phyloP scores from a whole-genome alignment of 2,329 filamentous ascomycete species.

The Bipolaris oryzae region DNA sequence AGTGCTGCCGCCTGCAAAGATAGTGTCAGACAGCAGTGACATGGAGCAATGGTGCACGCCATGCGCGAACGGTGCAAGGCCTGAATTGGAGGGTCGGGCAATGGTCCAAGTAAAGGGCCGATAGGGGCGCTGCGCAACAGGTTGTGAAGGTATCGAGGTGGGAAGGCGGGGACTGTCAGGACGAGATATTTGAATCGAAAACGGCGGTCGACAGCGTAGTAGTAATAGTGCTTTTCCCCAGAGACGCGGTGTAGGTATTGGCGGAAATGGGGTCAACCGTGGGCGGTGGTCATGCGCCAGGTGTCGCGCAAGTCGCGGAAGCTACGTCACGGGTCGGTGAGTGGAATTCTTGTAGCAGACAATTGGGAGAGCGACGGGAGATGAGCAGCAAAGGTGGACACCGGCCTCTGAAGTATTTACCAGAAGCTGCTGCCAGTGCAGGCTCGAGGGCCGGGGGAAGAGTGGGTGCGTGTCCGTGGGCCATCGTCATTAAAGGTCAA shows the following conservation, averaged over 20 bases:
- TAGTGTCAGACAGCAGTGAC: constrained; percentile 47
- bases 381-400: background rate
- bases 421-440: constrained; percentile 8
- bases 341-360: background rate
- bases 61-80: constrained; percentile 35
- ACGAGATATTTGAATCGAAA: constrained; percentile 1
- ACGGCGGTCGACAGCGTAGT: constrained; percentile 7
- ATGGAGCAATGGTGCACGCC: constrained; percentile 40
- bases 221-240: constrained; percentile 17
- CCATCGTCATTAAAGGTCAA: constrained; percentile 23
- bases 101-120: constrained; percentile 8
- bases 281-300: constrained; percentile 25
- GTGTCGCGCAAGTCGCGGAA: constrained; percentile 30
- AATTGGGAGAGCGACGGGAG: background rate
- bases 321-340: constrained; percentile 18
- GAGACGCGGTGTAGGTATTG: constrained; percentile 23
- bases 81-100: constrained; percentile 22
- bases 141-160: background rate
- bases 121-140: background rate
- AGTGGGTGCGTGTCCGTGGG: constrained; percentile 18
- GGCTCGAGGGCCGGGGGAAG: constrained; percentile 3
- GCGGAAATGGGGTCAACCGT: constrained; percentile 16
- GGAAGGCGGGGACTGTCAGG: constrained; percentile 3
- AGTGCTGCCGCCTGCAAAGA: constrained; percentile 40
- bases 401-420: constrained; percentile 2